Conservation (phyloP, 2,329 filamentous ascomycete genomes). For the Hysterium pulicare region DNA sequence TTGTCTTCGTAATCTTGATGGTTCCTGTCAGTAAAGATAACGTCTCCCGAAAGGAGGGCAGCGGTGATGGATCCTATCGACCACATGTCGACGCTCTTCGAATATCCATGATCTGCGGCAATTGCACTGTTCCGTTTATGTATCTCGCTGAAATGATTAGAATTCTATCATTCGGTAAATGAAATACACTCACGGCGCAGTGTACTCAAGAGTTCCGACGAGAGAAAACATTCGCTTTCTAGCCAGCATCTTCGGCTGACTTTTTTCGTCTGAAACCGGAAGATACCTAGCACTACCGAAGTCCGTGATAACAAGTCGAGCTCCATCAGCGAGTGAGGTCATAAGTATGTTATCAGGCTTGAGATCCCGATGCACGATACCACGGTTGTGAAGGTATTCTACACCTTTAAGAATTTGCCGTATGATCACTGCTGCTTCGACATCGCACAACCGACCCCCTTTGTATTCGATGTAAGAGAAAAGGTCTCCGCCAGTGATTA, state of each 20-base stretch:
- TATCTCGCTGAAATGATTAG: conserved; percentile 32
- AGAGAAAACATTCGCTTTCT: conserved; percentile 50
- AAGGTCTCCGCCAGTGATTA: conserved; percentile 58
- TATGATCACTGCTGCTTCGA: conserved; percentile 53
- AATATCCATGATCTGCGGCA: conserved; percentile 46
- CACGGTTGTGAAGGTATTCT: conserved; percentile 54
- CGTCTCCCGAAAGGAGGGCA: conserved; percentile 50
- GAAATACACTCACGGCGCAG: conserved; percentile 52
- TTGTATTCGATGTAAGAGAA: conserved; percentile 57
- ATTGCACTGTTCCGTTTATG: conserved; percentile 26
- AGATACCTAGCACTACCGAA: conserved; percentile 56
- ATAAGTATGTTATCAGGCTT: conserved; percentile 64
- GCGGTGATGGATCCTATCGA: conserved; percentile 56
- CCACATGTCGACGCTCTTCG: conserved; percentile 60
- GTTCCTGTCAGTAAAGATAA: conserved; percentile 43
- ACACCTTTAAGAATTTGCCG: conserved; percentile 56
- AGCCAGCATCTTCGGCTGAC: conserved; percentile 4
- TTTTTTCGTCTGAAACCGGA: conserved; percentile 8
- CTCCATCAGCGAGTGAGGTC: conserved; percentile 49
- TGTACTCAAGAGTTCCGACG: conserved; percentile 56
- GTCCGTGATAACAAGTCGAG: conserved; percentile 57
- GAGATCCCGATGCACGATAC: conserved; percentile 60
- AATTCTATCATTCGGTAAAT: neutral
- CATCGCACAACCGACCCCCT: conserved; percentile 44
- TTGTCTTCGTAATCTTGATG: conserved; percentile 26